Percentiles rank a stretch among this genome's conserved stretches.
Evolutionary conservation across 768 basidiomycete species (phyloP).

Genomic region (Leccinum aurantiacum): DNA sequence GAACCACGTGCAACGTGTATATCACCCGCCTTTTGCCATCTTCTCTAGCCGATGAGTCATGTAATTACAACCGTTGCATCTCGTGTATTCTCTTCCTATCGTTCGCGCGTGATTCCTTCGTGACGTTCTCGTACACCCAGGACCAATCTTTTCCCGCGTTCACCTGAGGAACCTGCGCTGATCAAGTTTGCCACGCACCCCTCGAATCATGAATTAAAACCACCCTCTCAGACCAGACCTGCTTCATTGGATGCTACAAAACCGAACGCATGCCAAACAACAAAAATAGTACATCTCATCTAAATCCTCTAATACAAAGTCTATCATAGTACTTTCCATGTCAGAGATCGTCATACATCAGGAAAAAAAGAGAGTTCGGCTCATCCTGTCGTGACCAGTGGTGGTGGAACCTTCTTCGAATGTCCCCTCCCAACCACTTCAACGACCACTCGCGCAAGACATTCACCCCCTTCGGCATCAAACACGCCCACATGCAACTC

Average conservation of each 20-base stretch:
- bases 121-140: background rate
- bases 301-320: background rate
- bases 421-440: conserved; percentile 47
- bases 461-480: conserved; percentile 46
- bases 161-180: background rate
- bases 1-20: conserved; percentile 20
- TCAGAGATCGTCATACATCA: conserved; percentile 2
- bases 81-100: conserved; percentile 19
- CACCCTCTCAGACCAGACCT: background rate
- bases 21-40: conserved; percentile 17
- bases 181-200: background rate
- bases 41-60: conserved; percentile 19
- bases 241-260: background rate
- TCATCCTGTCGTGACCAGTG: conserved; percentile 24
- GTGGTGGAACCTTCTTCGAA: conserved; percentile 23
- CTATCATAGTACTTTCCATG: background rate
- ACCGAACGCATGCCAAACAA: background rate
- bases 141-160: no score
- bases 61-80: conserved; percentile 26
- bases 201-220: background rate
- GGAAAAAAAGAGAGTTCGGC: conserved; percentile 19
- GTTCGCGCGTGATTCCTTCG: background rate
- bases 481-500: conserved; percentile 57
- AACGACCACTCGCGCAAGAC: conserved; percentile 54
- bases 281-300: background rate